Conservation (phyloP, 1,139 yeast genomes). For the Magnusiomyces sp. region DNA sequence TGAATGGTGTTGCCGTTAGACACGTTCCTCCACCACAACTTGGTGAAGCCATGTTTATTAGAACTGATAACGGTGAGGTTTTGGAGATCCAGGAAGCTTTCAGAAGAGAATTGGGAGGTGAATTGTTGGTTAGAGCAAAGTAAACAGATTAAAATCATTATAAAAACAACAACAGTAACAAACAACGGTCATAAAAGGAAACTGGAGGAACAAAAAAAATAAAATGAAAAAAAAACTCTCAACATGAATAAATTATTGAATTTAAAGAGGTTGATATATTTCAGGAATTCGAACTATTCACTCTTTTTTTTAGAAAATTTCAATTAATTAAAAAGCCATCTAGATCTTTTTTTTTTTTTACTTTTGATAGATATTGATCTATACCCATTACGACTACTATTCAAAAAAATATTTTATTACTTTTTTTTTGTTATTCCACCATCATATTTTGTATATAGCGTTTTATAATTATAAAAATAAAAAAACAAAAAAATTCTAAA, state of each 20-base stretch:
- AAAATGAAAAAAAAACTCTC: background rate
- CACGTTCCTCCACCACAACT: constrained; percentile 76
- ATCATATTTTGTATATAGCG: no score
- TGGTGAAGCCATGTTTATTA: constrained; percentile 77
- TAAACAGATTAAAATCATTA: constrained; percentile 27
- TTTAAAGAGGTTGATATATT: no score
- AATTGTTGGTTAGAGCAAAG: constrained; percentile 72
- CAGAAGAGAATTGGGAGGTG: constrained; percentile 60
- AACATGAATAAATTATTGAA: background rate
- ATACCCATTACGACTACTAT: no score
- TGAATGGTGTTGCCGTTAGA: constrained; percentile 70
- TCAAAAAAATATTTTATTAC: no score
- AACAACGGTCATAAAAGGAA: no score
- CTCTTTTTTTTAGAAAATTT: no score
- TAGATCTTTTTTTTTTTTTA: no score
- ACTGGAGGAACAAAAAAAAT: background rate
- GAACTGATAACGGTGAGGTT: constrained; percentile 40
- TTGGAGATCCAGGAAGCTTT: constrained; percentile 83
- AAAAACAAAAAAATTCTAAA: no score
- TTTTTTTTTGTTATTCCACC: background rate
- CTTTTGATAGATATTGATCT: no score
- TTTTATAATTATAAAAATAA: background rate
- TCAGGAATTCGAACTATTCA: no score
- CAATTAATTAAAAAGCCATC: no score
- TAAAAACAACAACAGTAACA: no score